Conservation (phyloP, 1,139 yeast genomes). For the Nakaseomyces bracarensis region DNA sequence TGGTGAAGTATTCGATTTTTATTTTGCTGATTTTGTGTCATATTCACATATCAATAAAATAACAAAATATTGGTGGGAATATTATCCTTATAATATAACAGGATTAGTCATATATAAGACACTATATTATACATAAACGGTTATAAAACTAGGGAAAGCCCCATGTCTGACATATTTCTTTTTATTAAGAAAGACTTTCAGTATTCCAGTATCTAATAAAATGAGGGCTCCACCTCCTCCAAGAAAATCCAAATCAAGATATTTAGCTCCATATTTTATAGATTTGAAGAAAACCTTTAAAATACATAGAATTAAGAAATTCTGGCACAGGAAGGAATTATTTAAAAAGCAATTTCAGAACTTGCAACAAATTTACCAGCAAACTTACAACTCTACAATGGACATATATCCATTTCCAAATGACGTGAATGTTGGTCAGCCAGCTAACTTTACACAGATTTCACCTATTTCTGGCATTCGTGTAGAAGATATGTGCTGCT, state of each 20-base stretch:
- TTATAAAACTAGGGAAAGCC: too few relatives aligned
- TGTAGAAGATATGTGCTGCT: slow-evolving; percentile 25
- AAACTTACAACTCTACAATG: not conserved
- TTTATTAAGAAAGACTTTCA: too few relatives aligned
- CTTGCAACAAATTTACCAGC: slow-evolving; percentile 5
- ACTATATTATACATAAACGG: too few relatives aligned
- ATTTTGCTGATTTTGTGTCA: too few relatives aligned
- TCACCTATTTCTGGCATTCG: slow-evolving; percentile 19
- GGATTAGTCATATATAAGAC: too few relatives aligned
- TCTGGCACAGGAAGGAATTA: slow-evolving; percentile 22
- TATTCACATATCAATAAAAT: too few relatives aligned
- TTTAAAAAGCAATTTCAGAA: not conserved
- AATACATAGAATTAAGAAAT: slow-evolving; percentile 17
- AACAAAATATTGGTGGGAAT: too few relatives aligned
- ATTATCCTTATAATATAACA: too few relatives aligned
- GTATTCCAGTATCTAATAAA: not conserved
- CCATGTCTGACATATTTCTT: too few relatives aligned
- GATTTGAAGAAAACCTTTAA: slow-evolving; percentile 15
- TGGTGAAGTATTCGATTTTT: too few relatives aligned
- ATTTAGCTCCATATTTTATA: slow-evolving; percentile 12
- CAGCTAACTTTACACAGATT: slow-evolving; percentile 2
- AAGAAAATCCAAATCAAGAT: slow-evolving; percentile 21
- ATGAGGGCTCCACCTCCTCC: slow-evolving; percentile 32
- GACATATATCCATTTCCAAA: slow-evolving; percentile 6
- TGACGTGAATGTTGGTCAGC: not conserved